phyloP scores from a whole-genome alignment of 2,329 filamentous ascomycete genomes.

The Tolypocladium nubicola region DNA sequence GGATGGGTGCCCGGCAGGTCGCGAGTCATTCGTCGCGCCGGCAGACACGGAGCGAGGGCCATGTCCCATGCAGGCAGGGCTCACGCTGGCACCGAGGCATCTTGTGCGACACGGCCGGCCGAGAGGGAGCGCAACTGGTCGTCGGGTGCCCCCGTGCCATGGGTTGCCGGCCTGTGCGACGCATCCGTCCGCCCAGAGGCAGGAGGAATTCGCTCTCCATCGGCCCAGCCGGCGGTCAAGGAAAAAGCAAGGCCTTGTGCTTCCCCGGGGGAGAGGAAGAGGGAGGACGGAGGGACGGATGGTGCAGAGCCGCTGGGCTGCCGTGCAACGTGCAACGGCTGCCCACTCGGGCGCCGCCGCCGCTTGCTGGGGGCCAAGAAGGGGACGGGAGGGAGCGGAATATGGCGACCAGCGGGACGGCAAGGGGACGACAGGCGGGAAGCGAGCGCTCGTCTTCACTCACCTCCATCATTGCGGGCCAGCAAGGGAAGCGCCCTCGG shows the following conservation, averaged over 20 bases:
- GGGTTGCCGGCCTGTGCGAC: not conserved
- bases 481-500: not conserved
- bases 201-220: not conserved
- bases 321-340: not conserved
- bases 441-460: not conserved
- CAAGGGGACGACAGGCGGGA: not conserved
- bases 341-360: not conserved
- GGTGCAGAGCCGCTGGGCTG: not conserved
- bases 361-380: not conserved
- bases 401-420: not conserved
- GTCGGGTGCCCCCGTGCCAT: not conserved
- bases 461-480: constrained; percentile 5
- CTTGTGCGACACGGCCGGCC: not conserved
- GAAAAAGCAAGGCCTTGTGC: not conserved
- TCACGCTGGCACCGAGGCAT: not conserved
- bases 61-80: not conserved
- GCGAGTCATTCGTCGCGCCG: constrained; percentile 1
- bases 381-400: not conserved
- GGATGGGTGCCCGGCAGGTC: not conserved
- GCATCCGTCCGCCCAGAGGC: not conserved
- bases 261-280: not conserved
- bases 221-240: not conserved
- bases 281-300: not conserved
- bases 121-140: not conserved
- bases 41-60: not conserved